A percentile compares a stretch with the other conserved stretches of the same genome.
phyloP scores from a whole-genome alignment of 2,329 filamentous ascomycete species.

The Fusarium sp. region DNA sequence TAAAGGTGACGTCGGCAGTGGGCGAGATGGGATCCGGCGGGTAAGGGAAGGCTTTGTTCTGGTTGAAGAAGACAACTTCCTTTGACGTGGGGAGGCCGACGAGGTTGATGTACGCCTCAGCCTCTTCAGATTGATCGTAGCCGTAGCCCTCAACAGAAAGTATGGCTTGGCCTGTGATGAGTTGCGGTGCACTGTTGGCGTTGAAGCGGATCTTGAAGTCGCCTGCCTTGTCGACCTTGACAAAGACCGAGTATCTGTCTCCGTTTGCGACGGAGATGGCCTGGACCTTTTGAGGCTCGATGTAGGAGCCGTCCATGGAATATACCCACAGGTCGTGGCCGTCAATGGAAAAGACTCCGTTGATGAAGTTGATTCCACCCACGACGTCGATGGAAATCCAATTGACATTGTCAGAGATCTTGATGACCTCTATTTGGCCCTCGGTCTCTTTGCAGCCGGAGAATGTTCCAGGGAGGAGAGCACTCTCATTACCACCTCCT shows the following conservation, averaged over 20 bases:
- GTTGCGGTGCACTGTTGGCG: constrained; percentile 65
- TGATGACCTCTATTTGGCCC: constrained; percentile 61
- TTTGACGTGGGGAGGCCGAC: constrained; percentile 61
- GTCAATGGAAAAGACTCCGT: constrained; percentile 64
- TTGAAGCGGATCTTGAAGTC: constrained; percentile 71
- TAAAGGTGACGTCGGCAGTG: constrained; percentile 62
- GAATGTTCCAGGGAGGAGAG: constrained; percentile 61
- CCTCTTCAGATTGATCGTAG: constrained; percentile 29
- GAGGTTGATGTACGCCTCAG: constrained; percentile 65
- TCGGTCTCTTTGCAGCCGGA: constrained; percentile 64
- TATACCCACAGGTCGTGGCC: constrained; percentile 69
- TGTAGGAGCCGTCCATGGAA: constrained; percentile 69
- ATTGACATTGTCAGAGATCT: constrained; percentile 55
- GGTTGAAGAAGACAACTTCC: constrained; percentile 62
- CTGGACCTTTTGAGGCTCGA: constrained; percentile 66
- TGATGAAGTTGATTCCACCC: constrained; percentile 64
- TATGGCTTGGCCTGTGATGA: constrained; percentile 68
- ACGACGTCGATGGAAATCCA: constrained; percentile 72
- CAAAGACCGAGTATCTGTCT: constrained; percentile 66
- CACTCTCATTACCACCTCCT: constrained; percentile 52
- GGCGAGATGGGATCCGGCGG: constrained; percentile 61
- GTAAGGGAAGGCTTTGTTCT: constrained; percentile 61
- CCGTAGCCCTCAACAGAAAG: constrained; percentile 57
- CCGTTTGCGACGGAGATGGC: constrained; percentile 66
- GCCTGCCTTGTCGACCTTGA: constrained; percentile 63